Evolutionary conservation across 345 rosid genomes (phyloP), one percentile per base, ranked within the genome.

Genomic region (Citrus inodora): DNA sequence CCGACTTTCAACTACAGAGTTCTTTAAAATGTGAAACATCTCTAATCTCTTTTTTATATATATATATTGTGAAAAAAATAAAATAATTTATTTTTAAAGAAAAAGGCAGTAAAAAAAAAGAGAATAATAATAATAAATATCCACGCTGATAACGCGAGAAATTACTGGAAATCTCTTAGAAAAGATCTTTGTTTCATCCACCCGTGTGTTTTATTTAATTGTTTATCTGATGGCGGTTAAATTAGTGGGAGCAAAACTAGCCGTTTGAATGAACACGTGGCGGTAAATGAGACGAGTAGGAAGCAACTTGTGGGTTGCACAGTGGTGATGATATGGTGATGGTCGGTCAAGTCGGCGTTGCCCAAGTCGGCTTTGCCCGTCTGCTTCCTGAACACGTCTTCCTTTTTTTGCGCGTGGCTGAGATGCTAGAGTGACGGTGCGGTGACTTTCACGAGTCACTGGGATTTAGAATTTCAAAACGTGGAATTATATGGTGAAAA

Each of bases 201-300:
- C 27, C 53, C 72, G 11, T 16, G 35, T 25, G 58, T 51, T n/a
- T 51, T 65, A 11, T 72, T 62, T 58, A 46, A 68, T 53, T 48
- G 74, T 51, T 76, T 67, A 73, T 79, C 69, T 16, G 42, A 78
- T 84, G 83, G 82, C 80, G 82, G 88, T 82, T 82, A 80, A 84
- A 35, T 67, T 16, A 25, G 66, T 37, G 58, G 11, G n/a, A 4
- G 7, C 28, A 48, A 74, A 83, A 87, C 78, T 82, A 84, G 86
- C 86, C 86, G 87, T 84, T 82, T 51, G 81, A 67, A 13, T 9
- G 72, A 33, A 80, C 90, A 87, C 89, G 88, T 90, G 94, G 82
- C 70, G 76, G 17, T 2, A 21, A 59, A 17, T 5, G 40, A 78
- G 38, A 0, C 9, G 38, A 3, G 73, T 35, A 63, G 69, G 76